Evolutionary conservation across 139 green algal species (phyloP).

Genomic region (Chlamydomonas schloesseri): DNA sequence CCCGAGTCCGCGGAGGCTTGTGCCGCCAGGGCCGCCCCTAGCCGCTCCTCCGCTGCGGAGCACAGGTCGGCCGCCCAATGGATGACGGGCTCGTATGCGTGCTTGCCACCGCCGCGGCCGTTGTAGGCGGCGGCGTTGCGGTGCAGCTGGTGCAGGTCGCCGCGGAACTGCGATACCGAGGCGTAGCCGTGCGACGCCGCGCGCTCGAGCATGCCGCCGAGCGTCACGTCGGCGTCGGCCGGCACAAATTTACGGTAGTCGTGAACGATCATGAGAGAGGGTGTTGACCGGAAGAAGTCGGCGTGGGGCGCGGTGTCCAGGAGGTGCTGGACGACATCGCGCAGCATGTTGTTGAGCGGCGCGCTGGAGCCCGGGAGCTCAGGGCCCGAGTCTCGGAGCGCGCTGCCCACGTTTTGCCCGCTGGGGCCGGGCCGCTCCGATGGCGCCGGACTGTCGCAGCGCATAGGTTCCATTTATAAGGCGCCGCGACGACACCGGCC

Average conservation of each 20-base stretch:
- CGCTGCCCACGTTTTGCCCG: too few relatives aligned
- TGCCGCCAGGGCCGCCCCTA: not conserved
- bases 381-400: too few relatives aligned
- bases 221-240: not conserved
- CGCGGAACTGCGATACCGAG: not conserved
- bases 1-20: not conserved
- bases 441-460: too few relatives aligned
- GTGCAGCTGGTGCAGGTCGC: constrained; percentile 15
- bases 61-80: constrained; percentile 26
- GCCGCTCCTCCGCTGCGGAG: not conserved
- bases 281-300: constrained; percentile 9
- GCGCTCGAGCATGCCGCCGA: constrained; percentile 1
- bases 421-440: too few relatives aligned
- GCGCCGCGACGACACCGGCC: too few relatives aligned
- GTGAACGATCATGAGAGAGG: not conserved
- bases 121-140: constrained; percentile 45
- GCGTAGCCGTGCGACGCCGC: not conserved
- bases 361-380: too few relatives aligned
- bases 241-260: constrained; percentile 38
- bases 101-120: constrained; percentile 13
- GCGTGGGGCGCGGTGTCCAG: not conserved
- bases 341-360: not conserved
- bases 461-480: too few relatives aligned
- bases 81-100: constrained; percentile 41
- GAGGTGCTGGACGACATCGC: not conserved